These are phyloP conservation scores for Fragaria vesca DNA, from an alignment of 306 rosid species.

Conservation along the genomic window DNA sequence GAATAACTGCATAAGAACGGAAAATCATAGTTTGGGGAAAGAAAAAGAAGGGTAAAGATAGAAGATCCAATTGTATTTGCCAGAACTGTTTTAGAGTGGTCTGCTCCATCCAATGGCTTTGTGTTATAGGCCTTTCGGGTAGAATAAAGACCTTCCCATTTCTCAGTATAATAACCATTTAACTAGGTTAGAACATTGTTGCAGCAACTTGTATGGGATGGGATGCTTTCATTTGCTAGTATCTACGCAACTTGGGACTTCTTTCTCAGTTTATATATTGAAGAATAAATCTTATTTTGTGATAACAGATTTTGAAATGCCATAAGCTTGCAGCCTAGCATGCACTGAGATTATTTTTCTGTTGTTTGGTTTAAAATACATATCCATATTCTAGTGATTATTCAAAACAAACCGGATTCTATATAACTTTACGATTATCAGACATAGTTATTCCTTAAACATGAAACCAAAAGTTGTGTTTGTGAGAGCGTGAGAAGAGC, in stretches of 20 bases:
- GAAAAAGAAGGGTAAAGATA: not conserved
- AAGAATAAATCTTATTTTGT: not conserved
- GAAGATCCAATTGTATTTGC: not conserved
- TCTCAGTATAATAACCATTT: not conserved
- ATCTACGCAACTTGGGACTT: not conserved
- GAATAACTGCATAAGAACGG: not conserved
- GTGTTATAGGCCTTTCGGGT: not conserved
- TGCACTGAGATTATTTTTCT: not conserved
- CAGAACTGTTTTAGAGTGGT: not conserved
- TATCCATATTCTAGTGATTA: not conserved
- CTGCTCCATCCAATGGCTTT: conserved; percentile 4
- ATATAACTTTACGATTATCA: too few species aligned
- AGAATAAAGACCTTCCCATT: not conserved
- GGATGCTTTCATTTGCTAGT: not conserved
- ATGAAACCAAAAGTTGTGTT: not conserved
- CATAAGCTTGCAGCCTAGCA: not conserved
- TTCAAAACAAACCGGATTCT: not conserved
- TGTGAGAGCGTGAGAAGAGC: not conserved
- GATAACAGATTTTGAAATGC: not conserved
- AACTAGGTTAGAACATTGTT: not conserved
- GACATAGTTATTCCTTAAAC: not conserved
- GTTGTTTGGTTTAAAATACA: not conserved
- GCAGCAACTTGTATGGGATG: not conserved
- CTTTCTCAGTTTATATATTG: not conserved
- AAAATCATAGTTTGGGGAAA: not conserved